phyloP scores from a whole-genome alignment of 257 asterid species.

The Solanum paucissectum region DNA sequence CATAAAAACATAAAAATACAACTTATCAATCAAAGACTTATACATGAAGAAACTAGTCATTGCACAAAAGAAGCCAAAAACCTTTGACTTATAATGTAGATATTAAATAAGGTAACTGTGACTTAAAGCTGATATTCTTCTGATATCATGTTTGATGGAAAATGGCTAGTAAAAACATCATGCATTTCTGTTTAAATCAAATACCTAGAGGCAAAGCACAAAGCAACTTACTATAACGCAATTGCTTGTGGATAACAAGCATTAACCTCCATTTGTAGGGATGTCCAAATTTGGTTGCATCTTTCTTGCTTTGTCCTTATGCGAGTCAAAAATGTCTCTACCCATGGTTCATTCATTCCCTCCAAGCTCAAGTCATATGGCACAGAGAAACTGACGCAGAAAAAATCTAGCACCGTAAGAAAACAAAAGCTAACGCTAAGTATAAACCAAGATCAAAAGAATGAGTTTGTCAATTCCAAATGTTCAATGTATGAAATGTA shows the following conservation, averaged over 20 bases:
- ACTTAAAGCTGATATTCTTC: not conserved
- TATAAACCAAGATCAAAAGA: not conserved
- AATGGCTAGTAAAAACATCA: not conserved
- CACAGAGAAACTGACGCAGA: slow-evolving; percentile 51
- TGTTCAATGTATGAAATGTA: not conserved
- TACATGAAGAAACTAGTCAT: not conserved
- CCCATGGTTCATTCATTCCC: slow-evolving; percentile 68
- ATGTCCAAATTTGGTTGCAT: slow-evolving; percentile 59
- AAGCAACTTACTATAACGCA: slow-evolving; percentile 28
- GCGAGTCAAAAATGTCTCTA: slow-evolving; percentile 39
- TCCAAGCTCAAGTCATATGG: slow-evolving; percentile 66
- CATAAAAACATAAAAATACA: not conserved
- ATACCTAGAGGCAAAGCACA: not conserved
- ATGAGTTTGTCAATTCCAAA: not conserved
- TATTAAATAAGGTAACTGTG: not conserved
- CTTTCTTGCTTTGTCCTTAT: slow-evolving; percentile 30
- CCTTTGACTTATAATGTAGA: not conserved
- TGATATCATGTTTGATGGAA: not conserved
- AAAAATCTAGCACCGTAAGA: not conserved
- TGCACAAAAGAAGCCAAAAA: not conserved
- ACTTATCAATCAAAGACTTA: not conserved
- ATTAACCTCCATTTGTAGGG: slow-evolving; percentile 61
- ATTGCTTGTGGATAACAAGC: slow-evolving; percentile 65
- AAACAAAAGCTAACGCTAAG: not conserved
- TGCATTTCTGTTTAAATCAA: not conserved